Base-by-base conservation (phyloP, 2,329 filamentous ascomycete species). In the Chrysosporium queenslandicum region DNA sequence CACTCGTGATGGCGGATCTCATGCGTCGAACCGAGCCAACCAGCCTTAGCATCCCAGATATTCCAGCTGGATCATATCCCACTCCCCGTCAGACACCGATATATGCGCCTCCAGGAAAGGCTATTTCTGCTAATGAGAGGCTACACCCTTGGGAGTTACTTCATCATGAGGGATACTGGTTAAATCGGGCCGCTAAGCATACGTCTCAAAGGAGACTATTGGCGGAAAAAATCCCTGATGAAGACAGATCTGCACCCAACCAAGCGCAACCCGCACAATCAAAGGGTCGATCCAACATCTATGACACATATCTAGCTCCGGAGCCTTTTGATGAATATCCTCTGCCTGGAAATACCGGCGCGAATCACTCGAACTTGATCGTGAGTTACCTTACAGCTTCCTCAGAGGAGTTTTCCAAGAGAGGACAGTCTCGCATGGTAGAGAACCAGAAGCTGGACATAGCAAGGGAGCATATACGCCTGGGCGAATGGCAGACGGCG, bases 111-210 rank as follows among this genome's bases (percentile, higher is more conserved):
- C 71, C 74, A 1, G 78, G 81, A 55, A 81, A 78, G 60, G 63
- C 70, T 1, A 66, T 75, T 39, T 65, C 73, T 2, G 56, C 70
- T 2, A 68, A 68, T 18, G 78, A 82, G 46, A 68, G 71, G 37
- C 56, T 78, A n/a, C 68, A 68, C 6, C 79, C 80, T 0, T 82
- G 78, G 75, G 74, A 81, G 55, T 64, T 76, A 12, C 67, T 83
- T 12, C 80, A 82, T 55, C 80, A 83, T 61, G 68, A 80, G 53
- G 80, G 80, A 1, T 83, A 83, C 63, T 83, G 79, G 79, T 65
- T 78, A 42, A 70, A 75, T 54, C 66, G 77, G 16, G 72, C 79
- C 5, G 74, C 74, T 11, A 75, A 74, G 46, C 74, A 79, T 59
- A 71, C 77, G 7, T 69, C 72, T 58, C 61, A 64, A 43, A 73